Percentiles rank a stretch among this genome's conserved stretches.
These are phyloP conservation scores for Diversispora eburnea DNA, from an alignment of 192 early-diverging fungal species.

Conservation along the genomic window DNA sequence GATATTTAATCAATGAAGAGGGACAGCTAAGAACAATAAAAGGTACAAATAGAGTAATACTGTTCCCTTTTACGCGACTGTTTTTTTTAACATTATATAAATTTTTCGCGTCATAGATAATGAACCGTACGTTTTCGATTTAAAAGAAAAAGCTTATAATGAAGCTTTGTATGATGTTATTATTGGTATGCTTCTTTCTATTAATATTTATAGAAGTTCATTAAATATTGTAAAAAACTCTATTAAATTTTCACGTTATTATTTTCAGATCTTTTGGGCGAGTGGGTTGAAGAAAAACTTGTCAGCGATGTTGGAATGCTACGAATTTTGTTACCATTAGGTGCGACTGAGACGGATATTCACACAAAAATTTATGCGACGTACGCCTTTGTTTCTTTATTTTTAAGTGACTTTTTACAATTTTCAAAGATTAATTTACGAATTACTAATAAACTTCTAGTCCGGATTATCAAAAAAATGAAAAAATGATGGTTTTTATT, in stretches of 20 bases:
- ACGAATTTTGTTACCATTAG: conserved; percentile 10
- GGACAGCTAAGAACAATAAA: conserved; percentile 3
- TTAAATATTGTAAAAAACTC: neutral
- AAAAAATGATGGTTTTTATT: conserved; percentile 24
- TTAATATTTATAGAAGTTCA: neutral
- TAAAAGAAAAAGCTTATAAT: conserved; percentile 24
- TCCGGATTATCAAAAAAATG: conserved; percentile 22
- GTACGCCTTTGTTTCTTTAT: neutral
- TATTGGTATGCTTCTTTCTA: conserved; percentile 1
- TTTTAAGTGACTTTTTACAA: neutral
- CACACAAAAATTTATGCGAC: conserved; percentile 22
- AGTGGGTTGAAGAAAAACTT: neutral
- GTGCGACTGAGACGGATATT: neutral
- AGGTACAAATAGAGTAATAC: neutral
- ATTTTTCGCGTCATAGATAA: neutral
- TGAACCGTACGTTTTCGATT: conserved; percentile 20
- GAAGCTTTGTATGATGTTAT: conserved; percentile 16
- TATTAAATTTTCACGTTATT: neutral
- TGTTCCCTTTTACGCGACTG: neutral
- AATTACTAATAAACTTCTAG: conserved; percentile 2
- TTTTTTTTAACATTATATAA: neutral
- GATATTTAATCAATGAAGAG: neutral
- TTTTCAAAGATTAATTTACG: neutral
- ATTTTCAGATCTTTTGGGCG: neutral
- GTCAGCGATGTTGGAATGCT: neutral